Evolutionary conservation across 257 asterid species (phyloP).

Genomic region (Solanum sitiens): DNA sequence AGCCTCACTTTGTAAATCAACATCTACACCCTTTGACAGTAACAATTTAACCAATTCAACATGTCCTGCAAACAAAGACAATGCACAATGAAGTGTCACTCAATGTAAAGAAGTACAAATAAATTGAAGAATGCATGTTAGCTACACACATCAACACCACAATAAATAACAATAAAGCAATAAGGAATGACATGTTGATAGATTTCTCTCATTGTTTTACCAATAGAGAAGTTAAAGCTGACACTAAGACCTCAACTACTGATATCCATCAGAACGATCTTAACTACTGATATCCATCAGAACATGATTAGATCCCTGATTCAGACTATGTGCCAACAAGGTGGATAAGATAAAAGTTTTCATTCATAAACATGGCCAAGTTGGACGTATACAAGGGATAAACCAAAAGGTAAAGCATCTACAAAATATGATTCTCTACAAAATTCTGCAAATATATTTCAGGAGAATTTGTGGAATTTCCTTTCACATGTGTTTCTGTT

Average conservation of each 20-base stretch:
- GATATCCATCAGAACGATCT: neutral
- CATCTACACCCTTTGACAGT: slow-evolving; percentile 54
- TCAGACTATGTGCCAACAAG: neutral
- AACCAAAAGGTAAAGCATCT: neutral
- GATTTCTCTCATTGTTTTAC: neutral
- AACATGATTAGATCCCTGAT: neutral
- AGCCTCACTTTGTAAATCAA: slow-evolving; percentile 77
- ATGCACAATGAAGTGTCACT: neutral
- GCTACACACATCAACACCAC: neutral
- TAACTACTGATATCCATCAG: neutral
- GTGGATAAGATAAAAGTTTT: neutral
- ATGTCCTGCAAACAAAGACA: slow-evolving; percentile 51
- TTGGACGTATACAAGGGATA: neutral
- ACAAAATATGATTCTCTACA: neutral
- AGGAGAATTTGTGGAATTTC: neutral
- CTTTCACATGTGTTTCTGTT: neutral
- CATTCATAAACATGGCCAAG: neutral
- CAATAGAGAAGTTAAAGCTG: neutral
- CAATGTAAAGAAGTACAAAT: neutral
- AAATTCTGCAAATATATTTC: neutral
- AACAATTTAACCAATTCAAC: slow-evolving; percentile 52
- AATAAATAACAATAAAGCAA: neutral
- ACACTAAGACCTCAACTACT: neutral
- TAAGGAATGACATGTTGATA: neutral
- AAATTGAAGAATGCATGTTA: neutral